Conservation (phyloP, 495 filamentous ascomycete species). For the Penicillium paradoxum region DNA sequence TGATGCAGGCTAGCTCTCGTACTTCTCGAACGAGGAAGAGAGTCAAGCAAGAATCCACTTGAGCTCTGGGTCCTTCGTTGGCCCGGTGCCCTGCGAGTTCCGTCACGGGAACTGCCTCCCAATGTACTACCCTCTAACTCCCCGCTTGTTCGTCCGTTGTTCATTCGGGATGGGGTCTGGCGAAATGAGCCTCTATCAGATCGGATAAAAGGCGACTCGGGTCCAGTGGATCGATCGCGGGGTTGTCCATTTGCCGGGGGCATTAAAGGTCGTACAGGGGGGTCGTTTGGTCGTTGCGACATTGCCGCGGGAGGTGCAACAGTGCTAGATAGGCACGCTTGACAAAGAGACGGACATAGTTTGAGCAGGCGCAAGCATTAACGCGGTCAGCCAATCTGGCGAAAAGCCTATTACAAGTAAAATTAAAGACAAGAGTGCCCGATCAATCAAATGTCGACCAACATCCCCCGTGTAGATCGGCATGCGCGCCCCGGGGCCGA, state of each 20-base stretch:
- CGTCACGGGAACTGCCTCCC: conserved; percentile 39
- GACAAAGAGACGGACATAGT: conserved; percentile 18
- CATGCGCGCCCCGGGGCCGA: conserved; percentile 19
- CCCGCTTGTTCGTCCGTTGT: conserved; percentile 28
- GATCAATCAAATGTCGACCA: background rate
- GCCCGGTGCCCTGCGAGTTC: conserved; percentile 21
- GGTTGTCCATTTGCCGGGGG: conserved; percentile 14
- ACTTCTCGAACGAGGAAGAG: conserved; percentile 30
- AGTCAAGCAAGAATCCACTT: conserved; percentile 44
- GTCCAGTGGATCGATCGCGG: conserved; percentile 1
- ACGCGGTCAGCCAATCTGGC: background rate
- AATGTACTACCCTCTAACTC: conserved; percentile 41
- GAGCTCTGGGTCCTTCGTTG: conserved; percentile 36
- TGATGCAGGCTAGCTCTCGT: conserved; percentile 24
- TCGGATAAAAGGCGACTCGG: conserved; percentile 6
- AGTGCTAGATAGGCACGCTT: conserved; percentile 22
- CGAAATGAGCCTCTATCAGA: conserved; percentile 19
- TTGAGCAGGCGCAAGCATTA: conserved; percentile 19
- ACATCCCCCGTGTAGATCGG: conserved; percentile 12
- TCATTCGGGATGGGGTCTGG: conserved; percentile 23
- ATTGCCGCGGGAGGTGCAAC: conserved; percentile 20
- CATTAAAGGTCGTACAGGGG: conserved; percentile 12
- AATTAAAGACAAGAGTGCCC: background rate
- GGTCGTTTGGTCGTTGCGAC: conserved; percentile 21
- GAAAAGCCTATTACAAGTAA: background rate